Base-by-base conservation (phyloP, 176 grass and related monocot genomes). In the Avena sativa region DNA sequence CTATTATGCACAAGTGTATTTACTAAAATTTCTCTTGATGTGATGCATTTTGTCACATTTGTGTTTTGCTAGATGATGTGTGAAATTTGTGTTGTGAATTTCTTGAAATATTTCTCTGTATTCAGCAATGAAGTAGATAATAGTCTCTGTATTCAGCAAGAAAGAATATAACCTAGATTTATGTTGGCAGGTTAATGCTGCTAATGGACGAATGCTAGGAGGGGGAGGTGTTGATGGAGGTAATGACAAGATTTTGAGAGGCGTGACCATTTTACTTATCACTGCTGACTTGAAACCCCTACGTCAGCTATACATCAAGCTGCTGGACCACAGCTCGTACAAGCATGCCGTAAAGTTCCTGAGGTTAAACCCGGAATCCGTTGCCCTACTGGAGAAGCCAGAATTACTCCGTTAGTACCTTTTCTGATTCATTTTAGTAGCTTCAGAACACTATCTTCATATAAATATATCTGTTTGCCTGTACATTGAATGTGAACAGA, bases 211-310 rank as follows among this genome's bases (percentile, higher is more conserved):
- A 75, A 98, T 96, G 97, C 87, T 96, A 28, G 92, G 97, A 89
- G 94, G 94, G 43, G 90, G 92, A 86, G 94, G 97, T 64, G 92
- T 98, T 32, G 94, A 98, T 90, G 94, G 97, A 91, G 97, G 97
- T 96, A 83, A 81, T 62, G 44, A 6, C 26, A 67, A 68, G 51
- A 23, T 71, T 87, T 79, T 15, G 7, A 84, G 71, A 87, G 20
- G 4, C 12, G 14, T 23, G 52, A 49, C 71, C 6, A 51, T 77
- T 88, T 38, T 51, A n/a, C 48, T 60, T 60, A 56, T 59, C 46
- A 74, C 47, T 48, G 14, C 52, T 43, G 53, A 76, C 14, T 83
- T 16, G 17, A 21, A 61, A 81, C 13, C 30, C 30, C 25, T n/a
- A n/a, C 86, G 64, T 88, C 85, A 97, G 95, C 94, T 84, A 87